phyloP scores from a whole-genome alignment of 305 asterid genomes.

The Withania somnifera region DNA sequence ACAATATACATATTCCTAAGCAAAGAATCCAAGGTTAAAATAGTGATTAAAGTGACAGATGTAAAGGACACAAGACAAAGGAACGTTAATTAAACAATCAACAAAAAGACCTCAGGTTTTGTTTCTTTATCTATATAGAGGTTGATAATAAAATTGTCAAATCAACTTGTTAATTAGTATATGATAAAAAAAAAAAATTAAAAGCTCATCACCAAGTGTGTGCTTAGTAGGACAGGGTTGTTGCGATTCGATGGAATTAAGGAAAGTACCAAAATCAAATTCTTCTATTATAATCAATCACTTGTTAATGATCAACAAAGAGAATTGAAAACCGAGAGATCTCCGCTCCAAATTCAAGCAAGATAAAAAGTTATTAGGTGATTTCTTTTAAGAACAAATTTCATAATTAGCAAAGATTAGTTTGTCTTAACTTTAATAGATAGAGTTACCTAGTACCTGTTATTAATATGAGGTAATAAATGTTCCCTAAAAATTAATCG shows the following conservation, averaged over 20 bases:
- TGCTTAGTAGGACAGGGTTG: constrained; percentile 21
- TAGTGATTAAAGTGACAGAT: not conserved
- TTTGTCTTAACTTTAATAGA: too few relatives aligned
- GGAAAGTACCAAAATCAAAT: not conserved
- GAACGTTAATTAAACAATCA: constrained; percentile 20
- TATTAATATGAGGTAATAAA: too few relatives aligned
- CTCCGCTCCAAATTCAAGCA: too few relatives aligned
- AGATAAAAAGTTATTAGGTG: too few relatives aligned
- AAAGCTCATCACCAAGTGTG: not conserved
- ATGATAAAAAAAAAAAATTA: not conserved
- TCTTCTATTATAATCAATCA: constrained; percentile 4
- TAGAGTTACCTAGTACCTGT: too few relatives aligned
- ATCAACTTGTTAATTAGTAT: not conserved
- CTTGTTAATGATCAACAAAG: not conserved
- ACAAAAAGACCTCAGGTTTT: constrained; percentile 8
- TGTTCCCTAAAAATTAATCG: too few relatives aligned
- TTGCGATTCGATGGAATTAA: constrained; percentile 7
- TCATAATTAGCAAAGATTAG: too few relatives aligned
- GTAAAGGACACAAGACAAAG: not conserved
- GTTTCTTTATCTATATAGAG: not conserved
- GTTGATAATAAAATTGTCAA: not conserved
- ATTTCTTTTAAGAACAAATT: too few relatives aligned
- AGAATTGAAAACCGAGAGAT: too few relatives aligned
- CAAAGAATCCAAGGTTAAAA: not conserved
- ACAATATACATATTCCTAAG: not conserved